phyloP scores from a whole-genome alignment of 208 protist genomes.

The Wallacemonas rigidus region DNA sequence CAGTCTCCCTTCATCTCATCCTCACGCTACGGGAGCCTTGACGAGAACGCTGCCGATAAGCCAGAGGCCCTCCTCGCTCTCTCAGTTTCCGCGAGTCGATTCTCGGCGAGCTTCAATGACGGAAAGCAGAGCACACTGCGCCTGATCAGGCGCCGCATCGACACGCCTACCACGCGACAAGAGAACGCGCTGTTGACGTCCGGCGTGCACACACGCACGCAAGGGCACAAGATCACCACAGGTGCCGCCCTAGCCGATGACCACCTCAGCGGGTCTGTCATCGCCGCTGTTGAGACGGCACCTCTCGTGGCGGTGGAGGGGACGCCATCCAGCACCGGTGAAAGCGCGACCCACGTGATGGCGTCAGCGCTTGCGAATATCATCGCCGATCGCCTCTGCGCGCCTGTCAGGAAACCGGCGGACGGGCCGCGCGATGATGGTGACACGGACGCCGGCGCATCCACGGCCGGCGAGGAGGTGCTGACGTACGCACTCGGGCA shows the following conservation, averaged over 20 bases:
- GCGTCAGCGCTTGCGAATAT: no score
- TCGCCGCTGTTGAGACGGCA: not conserved
- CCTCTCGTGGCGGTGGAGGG: not conserved
- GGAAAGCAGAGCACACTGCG: not conserved
- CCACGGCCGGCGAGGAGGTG: constrained; percentile 15
- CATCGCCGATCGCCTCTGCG: no score
- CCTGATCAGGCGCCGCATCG: not conserved
- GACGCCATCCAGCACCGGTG: no score
- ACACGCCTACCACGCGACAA: not conserved
- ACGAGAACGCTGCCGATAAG: not conserved
- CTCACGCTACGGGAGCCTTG: not conserved
- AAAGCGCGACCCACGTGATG: no score
- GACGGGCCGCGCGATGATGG: no score
- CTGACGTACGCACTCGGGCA: constrained; percentile 19
- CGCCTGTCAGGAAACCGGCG: no score
- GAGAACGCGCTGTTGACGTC: not conserved
- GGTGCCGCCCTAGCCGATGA: not conserved
- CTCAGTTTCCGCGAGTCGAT: constrained; percentile 8
- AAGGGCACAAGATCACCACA: not conserved
- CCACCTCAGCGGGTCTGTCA: not conserved
- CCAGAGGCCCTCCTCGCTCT: not conserved
- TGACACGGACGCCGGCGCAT: not conserved
- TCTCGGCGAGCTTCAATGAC: constrained; percentile 17
- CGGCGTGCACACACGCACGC: not conserved
- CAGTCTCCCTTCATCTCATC: not conserved